phyloP scores from a whole-genome alignment of 805 yeast genomes.

The Ogataea haglerorum region DNA sequence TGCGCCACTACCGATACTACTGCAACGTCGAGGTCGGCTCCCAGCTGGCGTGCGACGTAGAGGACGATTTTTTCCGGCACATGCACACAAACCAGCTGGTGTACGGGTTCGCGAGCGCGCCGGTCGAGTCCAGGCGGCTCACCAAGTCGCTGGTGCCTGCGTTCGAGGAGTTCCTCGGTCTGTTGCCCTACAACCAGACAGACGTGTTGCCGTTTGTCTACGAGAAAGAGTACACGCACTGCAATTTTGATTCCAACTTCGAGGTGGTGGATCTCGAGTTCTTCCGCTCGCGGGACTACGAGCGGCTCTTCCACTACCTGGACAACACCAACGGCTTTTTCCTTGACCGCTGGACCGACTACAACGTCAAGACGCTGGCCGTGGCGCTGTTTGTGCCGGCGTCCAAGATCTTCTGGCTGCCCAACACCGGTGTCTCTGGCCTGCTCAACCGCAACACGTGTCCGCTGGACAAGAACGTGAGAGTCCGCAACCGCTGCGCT shows the following conservation, averaged over 20 bases:
- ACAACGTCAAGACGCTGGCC: constrained; percentile 42
- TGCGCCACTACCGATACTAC: constrained; percentile 48
- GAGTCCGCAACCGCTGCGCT: constrained; percentile 20
- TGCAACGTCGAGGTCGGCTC: constrained; percentile 59
- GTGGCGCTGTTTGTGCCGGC: constrained; percentile 38
- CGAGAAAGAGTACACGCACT: constrained; percentile 24
- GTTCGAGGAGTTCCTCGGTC: constrained; percentile 42
- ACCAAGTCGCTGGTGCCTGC: constrained; percentile 37
- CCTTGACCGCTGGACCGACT: constrained; percentile 60
- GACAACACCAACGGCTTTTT: constrained; percentile 52
- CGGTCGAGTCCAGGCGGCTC: constrained; percentile 23
- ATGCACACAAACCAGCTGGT: constrained; percentile 38
- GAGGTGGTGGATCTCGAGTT: constrained; percentile 53
- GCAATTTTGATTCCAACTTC: constrained; percentile 61
- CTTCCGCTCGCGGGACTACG: constrained; percentile 45
- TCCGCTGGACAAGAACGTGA: constrained; percentile 13
- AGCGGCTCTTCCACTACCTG: constrained; percentile 41
- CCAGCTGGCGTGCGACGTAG: constrained; percentile 50
- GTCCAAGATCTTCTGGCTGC: constrained; percentile 51
- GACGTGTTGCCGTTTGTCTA: constrained; percentile 13
- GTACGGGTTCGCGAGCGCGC: constrained; percentile 42
- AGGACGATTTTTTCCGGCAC: constrained; percentile 48
- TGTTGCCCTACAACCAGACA: constrained; percentile 38
- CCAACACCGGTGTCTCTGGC: constrained; percentile 30
- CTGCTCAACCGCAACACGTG: constrained; percentile 18